A percentile compares a stretch with the other conserved stretches of the same genome.
Conservation (phyloP, 2,329 filamentous ascomycete genomes). For the Fusarium agapanthi region DNA sequence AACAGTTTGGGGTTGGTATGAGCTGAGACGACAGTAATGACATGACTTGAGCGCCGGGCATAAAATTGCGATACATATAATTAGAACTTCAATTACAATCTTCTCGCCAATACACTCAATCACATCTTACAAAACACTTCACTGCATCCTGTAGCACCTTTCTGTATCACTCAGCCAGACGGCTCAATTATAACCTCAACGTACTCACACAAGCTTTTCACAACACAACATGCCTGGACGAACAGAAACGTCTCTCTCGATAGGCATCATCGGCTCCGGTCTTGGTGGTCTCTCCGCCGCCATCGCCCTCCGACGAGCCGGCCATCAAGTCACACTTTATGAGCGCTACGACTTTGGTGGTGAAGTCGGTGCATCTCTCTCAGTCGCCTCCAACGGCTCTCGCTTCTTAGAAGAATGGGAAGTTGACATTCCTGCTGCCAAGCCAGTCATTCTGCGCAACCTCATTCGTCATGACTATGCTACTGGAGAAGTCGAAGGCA, state of each 20-base stretch:
- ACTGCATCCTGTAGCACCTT: background rate
- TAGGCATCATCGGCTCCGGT: constrained; percentile 52
- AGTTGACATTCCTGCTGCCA: constrained; percentile 40
- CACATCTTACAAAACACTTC: background rate
- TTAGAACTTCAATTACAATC: background rate
- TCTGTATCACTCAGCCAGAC: background rate
- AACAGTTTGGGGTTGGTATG: background rate
- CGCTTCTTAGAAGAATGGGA: constrained; percentile 70
- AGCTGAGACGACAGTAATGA: background rate
- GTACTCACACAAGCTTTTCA: too few relatives aligned
- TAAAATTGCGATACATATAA: background rate
- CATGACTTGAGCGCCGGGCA: background rate
- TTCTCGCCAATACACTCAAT: background rate
- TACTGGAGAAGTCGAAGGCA: background rate
- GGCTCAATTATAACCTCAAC: too few relatives aligned
- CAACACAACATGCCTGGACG: background rate
- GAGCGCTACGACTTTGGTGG: constrained; percentile 68
- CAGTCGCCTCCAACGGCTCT: constrained; percentile 70
- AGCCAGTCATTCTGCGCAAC: constrained; percentile 1
- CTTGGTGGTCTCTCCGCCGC: constrained; percentile 63
- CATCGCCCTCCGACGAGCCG: constrained; percentile 61
- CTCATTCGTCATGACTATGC: constrained; percentile 18
- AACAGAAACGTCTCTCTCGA: constrained; percentile 9
- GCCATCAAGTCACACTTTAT: constrained; percentile 59
- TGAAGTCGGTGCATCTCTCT: constrained; percentile 69